Evolutionary conservation across 768 basidiomycete species (phyloP).

Genomic region (Symmetrospora coprosmae): DNA sequence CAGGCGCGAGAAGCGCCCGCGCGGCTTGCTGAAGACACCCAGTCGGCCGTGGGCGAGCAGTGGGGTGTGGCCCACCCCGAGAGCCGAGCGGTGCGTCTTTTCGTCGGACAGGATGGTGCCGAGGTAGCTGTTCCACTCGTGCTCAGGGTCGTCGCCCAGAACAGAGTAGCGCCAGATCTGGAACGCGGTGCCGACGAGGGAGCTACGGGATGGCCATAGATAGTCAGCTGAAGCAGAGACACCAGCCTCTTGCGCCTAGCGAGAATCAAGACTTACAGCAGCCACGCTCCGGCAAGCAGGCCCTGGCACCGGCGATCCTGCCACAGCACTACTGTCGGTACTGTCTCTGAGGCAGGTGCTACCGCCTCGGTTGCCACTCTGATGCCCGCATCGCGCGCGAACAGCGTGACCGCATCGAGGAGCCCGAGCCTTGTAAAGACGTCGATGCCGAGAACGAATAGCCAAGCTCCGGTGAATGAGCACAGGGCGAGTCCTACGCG

Average conservation of each 20-base stretch:
- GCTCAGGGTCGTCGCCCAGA: slow-evolving; percentile 21
- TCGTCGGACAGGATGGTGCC: not conserved
- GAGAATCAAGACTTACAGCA: slow-evolving; percentile 6
- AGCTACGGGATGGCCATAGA: not conserved
- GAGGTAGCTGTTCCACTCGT: slow-evolving; percentile 16
- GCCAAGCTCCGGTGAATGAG: not conserved
- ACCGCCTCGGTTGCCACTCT: too few relatives aligned
- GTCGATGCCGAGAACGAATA: slow-evolving; percentile 4
- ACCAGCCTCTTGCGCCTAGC: too few relatives aligned
- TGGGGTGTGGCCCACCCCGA: not conserved
- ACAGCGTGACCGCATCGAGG: not conserved
- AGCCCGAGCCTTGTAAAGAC: not conserved
- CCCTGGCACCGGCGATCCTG: not conserved
- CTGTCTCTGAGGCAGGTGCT: not conserved
- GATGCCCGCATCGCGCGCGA: not conserved
- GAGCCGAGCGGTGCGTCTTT: not conserved
- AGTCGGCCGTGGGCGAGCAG: not conserved
- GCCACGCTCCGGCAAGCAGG: slow-evolving; percentile 19
- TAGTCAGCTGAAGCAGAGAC: not conserved
- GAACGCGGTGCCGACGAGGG: slow-evolving; percentile 6
- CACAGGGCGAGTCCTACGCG: not conserved
- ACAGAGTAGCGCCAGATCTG: slow-evolving; percentile 19
- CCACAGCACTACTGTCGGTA: slow-evolving; percentile 7
- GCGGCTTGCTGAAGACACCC: not conserved
- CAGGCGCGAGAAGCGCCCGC: not conserved